Evolutionary conservation across 2,329 filamentous ascomycete genomes (phyloP), one percentile per base, ranked within the genome.

Genomic region (Xylariaceae sp.): DNA sequence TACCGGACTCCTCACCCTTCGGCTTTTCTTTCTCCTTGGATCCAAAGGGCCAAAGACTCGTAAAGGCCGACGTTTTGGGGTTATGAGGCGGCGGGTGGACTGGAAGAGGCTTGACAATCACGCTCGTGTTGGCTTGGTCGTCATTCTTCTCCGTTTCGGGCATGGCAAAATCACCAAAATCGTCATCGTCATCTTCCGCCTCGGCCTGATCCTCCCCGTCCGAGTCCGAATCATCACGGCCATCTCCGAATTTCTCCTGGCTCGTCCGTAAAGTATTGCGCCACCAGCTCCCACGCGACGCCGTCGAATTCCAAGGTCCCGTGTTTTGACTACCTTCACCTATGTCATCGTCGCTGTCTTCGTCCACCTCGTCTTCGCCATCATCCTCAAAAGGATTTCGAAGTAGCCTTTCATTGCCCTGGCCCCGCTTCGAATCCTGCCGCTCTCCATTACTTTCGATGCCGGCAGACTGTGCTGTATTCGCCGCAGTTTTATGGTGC

Each of bases 101-200:
- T 0, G 78, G 74, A 2, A 82, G 70, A 2, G 81, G 81, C 60
- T 80, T 78, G 51, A 83, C 68, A 2, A 84, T 72, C n/a, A 77
- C 71, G 19, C 64, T 57, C 18, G 48, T 54, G 49, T 58, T 65
- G 16, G 56, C 61, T 44, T 61, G 47, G 53, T 59, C 39, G n/a
- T 54, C 60, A n/a, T 66, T 63, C 46, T 65, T 65, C 32, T 71
- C 72, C 47, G 77, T 72, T 65, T 85, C 83, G 10, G 83, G 80
- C 72, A 87, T 82, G 59, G 82, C 83, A 61, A 87, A 87, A 54
- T 87, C 85, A 13, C 84, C 85, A 71, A 87, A 81, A 32, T 65
- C 75, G 63, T 68, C 67, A 10, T 68, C 66, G 0, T 65, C 66
- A 12, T 58, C 61, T 15, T 53, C 58, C 18, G 47, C 50, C 16